Evolutionary conservation across 2,329 filamentous ascomycete genomes (phyloP), one percentile per base, ranked within the genome.

Genomic region (Monilinia fructigena): DNA sequence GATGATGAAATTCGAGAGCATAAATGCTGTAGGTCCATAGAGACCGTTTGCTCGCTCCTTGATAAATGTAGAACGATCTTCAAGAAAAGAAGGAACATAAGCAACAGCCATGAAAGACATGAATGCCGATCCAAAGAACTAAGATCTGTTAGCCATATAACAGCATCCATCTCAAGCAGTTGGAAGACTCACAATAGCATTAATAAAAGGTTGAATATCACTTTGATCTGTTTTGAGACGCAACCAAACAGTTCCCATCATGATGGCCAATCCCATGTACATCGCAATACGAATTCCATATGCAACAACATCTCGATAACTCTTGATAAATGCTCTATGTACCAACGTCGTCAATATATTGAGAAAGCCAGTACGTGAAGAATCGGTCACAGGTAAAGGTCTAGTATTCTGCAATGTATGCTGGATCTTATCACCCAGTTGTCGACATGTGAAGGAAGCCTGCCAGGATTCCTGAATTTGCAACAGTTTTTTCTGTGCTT

Each of bases 241-340:
- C 18, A 96, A 79, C 88, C 91, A 96, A 16, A 96, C 90, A 0
- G 92, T 96, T 6, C 92, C 92, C 89, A 94, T 93, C 85, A 95
- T 89, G 72, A 95, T 85, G 1, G 91, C 91, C 20, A 96, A 82
- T 0, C 86, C 85, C 68, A 89, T 82, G 77, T 96, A 95, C 91
- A 96, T 96, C 52, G 85, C 88, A 53, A 95, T 82, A 4, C 92
- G 86, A 71, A 95, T 92, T 0, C 89, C 90, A 74, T 96, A 96
- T 0, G 89, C 91, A 62, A 96, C 86, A 8, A 96, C 83, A 75
- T 96, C 92, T 35, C 92, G 87, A 76, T 93, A 91, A 56, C 87
- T 89, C 79, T 96, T 96, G 77, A 96, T 87, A 74, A 91, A 92
- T 18, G 87, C 87, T 38, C 92, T 86, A 75, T 94, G 90, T 20